Evolutionary conservation across 2,329 filamentous ascomycete species (phyloP).

Genomic region (Rutstroemia sp.): DNA sequence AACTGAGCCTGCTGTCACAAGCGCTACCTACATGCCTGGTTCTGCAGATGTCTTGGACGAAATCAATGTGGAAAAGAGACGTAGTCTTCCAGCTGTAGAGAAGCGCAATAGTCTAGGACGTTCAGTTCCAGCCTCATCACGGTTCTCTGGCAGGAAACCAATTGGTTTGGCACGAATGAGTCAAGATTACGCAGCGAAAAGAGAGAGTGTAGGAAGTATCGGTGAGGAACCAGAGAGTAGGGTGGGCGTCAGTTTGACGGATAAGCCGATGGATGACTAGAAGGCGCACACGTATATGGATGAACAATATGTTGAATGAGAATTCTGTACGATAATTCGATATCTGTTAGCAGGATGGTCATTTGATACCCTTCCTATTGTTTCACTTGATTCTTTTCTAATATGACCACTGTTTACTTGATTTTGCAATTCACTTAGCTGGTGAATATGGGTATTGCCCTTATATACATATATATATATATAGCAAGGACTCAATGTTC

Average conservation of each 20-base stretch:
- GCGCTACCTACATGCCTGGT: conserved; percentile 27
- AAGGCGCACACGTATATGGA: not conserved
- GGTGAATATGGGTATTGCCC: no score
- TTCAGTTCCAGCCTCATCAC: conserved; percentile 32
- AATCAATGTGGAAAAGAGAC: conserved; percentile 12
- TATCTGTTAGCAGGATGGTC: not conserved
- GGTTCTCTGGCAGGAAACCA: conserved; percentile 34
- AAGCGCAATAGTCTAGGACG: conserved; percentile 60
- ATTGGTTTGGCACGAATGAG: conserved; percentile 30
- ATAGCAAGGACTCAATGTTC: no score
- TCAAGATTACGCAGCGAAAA: conserved; percentile 21
- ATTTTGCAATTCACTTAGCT: no score
- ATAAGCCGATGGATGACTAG: conserved; percentile 72
- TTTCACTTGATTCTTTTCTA: not conserved
- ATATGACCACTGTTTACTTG: no score
- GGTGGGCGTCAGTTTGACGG: conserved; percentile 59
- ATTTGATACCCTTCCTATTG: conserved; percentile 1
- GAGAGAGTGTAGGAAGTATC: conserved; percentile 24
- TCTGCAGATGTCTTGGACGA: conserved; percentile 19
- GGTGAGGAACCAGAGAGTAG: conserved; percentile 29
- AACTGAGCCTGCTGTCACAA: conserved; percentile 15
- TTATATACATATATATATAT: no score
- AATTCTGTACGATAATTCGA: not conserved
- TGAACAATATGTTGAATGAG: not conserved
- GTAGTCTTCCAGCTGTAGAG: conserved; percentile 33